phyloP scores from a whole-genome alignment of 164 flowering plant species.

The Magnolia sinica region DNA sequence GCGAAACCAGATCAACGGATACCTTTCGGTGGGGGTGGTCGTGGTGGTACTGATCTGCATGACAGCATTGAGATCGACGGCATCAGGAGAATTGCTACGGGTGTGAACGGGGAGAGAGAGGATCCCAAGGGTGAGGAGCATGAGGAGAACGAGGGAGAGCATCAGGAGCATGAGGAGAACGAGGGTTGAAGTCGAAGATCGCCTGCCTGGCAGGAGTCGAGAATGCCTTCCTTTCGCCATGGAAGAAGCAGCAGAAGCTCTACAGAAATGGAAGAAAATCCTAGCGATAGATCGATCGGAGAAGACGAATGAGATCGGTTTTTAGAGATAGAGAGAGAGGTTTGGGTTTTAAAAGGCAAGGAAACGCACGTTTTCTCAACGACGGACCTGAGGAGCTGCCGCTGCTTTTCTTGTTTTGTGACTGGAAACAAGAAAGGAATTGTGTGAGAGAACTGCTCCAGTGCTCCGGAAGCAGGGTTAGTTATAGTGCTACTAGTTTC shows the following conservation, averaged over 20 bases:
- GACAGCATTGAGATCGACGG: conserved; percentile 58
- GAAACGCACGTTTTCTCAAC: too few species aligned
- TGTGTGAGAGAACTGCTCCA: too few species aligned
- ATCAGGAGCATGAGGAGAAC: conserved; percentile 45
- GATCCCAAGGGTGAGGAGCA: conserved; percentile 66
- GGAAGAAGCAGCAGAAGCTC: background rate
- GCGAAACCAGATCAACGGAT: background rate
- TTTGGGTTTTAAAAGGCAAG: background rate
- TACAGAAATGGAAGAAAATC: background rate
- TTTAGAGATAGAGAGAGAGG: background rate
- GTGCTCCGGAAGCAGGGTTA: too few species aligned
- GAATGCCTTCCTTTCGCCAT: conserved; percentile 11
- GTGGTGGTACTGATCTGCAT: conserved; percentile 16
- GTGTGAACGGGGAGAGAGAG: conserved; percentile 52
- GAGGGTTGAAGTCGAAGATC: conserved; percentile 43
- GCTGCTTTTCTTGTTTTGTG: too few species aligned
- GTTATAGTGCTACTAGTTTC: too few species aligned
- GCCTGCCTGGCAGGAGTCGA: conserved; percentile 18
- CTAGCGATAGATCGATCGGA: background rate
- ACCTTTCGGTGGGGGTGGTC: conserved; percentile 8
- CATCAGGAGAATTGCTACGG: conserved; percentile 21
- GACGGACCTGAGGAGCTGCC: too few species aligned
- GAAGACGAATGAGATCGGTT: background rate
- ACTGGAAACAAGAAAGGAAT: too few species aligned
- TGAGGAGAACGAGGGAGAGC: conserved; percentile 47